These are phyloP conservation scores for Narthecium ossifragum DNA, from an alignment of 106 monocot species.

Conservation along the genomic window DNA sequence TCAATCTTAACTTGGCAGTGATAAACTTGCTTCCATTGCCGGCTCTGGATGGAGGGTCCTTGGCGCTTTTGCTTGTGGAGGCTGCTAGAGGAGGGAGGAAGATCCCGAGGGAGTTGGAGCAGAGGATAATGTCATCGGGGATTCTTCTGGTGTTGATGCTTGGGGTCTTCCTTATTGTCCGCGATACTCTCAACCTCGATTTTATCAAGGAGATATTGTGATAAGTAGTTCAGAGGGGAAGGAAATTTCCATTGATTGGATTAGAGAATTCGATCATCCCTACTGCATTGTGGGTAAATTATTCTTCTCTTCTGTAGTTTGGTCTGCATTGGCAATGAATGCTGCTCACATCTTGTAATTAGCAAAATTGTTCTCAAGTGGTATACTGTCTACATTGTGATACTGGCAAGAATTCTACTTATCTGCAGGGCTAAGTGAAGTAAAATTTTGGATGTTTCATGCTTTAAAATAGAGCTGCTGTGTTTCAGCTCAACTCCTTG, in stretches of 20 bases:
- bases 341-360: neutral
- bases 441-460: neutral
- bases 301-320: neutral
- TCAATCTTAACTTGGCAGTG: constrained; percentile 79
- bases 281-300: constrained; percentile 3
- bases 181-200: constrained; percentile 85
- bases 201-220: constrained; percentile 90
- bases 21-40: constrained; percentile 92
- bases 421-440: neutral
- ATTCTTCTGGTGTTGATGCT: constrained; percentile 60
- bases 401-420: neutral
- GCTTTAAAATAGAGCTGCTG: neutral
- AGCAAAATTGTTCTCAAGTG: constrained; percentile 1
- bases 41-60: constrained; percentile 80
- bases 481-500: neutral
- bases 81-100: constrained; percentile 83
- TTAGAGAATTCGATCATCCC: neutral
- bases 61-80: constrained; percentile 75
- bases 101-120: constrained; percentile 84
- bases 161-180: constrained; percentile 80
- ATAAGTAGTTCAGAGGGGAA: constrained; percentile 4
- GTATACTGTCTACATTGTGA: neutral
- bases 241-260: neutral
- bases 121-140: constrained; percentile 85
- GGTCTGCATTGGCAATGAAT: neutral